A percentile compares a stretch with the other conserved stretches of the same genome.
These are phyloP conservation scores for Huntiella savannae DNA, from an alignment of 2,329 filamentous ascomycete species.

Conservation along the genomic window DNA sequence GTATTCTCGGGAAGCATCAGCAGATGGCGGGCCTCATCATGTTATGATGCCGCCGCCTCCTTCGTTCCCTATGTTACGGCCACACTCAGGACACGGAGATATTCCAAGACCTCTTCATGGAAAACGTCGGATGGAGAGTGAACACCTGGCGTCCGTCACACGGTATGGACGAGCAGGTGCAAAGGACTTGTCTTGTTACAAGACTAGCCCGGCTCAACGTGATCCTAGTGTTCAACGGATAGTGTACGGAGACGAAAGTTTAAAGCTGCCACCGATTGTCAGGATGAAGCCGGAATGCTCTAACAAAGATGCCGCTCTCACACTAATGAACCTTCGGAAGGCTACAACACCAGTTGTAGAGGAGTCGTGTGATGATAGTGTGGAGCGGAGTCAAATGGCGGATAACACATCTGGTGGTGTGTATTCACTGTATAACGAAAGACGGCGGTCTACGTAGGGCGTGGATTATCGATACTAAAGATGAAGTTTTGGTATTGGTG, in stretches of 20 bases:
- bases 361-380: too few relatives aligned
- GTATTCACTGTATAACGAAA: too few relatives aligned
- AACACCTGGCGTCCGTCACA: slow-evolving; percentile 2
- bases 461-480: too few relatives aligned
- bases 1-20: slow-evolving; percentile 7
- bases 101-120: neutral
- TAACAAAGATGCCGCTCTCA: too few relatives aligned
- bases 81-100: neutral
- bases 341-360: too few relatives aligned
- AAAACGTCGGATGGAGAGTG: slow-evolving; percentile 7
- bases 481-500: too few relatives aligned
- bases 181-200: neutral
- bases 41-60: neutral
- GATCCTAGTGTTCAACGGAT: too few relatives aligned
- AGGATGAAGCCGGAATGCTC: neutral
- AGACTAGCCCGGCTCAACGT: neutral
- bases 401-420: too few relatives aligned
- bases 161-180: slow-evolving; percentile 4
- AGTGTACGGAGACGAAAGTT: too few relatives aligned
- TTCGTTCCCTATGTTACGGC: neutral
- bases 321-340: too few relatives aligned
- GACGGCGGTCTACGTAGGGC: too few relatives aligned
- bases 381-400: too few relatives aligned
- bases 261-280: neutral
- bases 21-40: neutral